Evolutionary conservation across 2,329 filamentous ascomycete species (phyloP).

Genomic region (Ceratocystis colombiana): DNA sequence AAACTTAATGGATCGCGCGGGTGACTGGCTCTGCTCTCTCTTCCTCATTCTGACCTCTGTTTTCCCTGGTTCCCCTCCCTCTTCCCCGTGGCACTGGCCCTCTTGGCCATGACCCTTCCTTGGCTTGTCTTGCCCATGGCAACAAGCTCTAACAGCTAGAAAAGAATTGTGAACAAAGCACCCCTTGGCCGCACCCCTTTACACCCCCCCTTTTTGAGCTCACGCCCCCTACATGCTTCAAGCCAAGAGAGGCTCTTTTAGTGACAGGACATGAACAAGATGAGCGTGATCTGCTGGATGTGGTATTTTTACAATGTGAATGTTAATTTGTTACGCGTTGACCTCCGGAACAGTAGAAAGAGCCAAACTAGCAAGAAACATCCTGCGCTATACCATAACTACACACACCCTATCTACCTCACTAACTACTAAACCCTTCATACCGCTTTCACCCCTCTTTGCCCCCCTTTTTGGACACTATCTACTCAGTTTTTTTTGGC

Average conservation of each 20-base stretch:
- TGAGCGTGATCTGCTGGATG: not conserved
- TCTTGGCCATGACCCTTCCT: not conserved
- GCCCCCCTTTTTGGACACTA: not conserved
- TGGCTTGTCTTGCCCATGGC: not conserved
- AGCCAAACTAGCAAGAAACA: not conserved
- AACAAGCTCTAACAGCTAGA: conserved; percentile 1
- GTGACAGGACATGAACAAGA: conserved; percentile 1
- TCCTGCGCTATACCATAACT: too few species aligned
- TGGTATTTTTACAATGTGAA: not conserved
- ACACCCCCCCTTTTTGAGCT: not conserved
- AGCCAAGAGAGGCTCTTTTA: not conserved
- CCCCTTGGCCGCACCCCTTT: not conserved
- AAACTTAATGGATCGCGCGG: conserved; percentile 6
- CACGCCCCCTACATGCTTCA: not conserved
- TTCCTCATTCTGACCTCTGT: too few species aligned
- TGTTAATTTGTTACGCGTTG: not conserved
- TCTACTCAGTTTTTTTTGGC: not conserved
- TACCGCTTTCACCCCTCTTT: too few species aligned
- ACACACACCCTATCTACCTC: too few species aligned
- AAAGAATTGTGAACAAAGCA: not conserved
- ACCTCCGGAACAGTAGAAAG: not conserved
- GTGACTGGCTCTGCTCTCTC: too few species aligned
- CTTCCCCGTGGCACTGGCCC: not conserved
- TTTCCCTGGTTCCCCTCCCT: too few species aligned
- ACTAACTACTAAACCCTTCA: too few species aligned